Conservation (phyloP, 1,284 basidiomycete genomes). For the Tranzscheliella williamsii region DNA sequence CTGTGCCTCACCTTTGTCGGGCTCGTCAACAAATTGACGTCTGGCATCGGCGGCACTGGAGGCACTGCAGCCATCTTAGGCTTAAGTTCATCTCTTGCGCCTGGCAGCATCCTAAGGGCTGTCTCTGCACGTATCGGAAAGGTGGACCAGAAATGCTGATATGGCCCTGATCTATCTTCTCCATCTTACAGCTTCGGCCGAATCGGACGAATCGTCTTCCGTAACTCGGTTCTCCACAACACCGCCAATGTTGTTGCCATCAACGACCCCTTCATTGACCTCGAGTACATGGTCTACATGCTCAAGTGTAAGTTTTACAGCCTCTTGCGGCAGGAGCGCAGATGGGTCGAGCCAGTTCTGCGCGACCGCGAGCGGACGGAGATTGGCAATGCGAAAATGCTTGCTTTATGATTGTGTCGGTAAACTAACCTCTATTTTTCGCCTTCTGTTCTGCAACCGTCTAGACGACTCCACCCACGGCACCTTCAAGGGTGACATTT, state of each 20-base stretch:
- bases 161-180: background rate
- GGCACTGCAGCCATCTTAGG: background rate
- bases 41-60: no score
- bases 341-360: no score
- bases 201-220: conserved; percentile 76
- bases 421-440: background rate
- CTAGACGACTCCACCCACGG: conserved; percentile 91
- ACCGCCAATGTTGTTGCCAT: conserved; percentile 54
- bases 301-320: conserved; percentile 86
- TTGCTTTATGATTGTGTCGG: background rate
- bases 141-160: background rate
- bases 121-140: background rate
- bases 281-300: conserved; percentile 76
- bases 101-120: background rate
- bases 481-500: conserved; percentile 84
- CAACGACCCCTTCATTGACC: conserved; percentile 84
- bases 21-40: no score
- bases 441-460: background rate
- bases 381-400: no score
- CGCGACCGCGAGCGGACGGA: no score
- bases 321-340: no score
- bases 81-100: background rate
- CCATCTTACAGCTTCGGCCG: conserved; percentile 51
- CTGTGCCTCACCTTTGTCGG: no score
- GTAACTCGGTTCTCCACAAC: conserved; percentile 67